These are phyloP conservation scores for Dissophora ornata DNA, from an alignment of 192 early-diverging fungal genomes.

Conservation along the genomic window DNA sequence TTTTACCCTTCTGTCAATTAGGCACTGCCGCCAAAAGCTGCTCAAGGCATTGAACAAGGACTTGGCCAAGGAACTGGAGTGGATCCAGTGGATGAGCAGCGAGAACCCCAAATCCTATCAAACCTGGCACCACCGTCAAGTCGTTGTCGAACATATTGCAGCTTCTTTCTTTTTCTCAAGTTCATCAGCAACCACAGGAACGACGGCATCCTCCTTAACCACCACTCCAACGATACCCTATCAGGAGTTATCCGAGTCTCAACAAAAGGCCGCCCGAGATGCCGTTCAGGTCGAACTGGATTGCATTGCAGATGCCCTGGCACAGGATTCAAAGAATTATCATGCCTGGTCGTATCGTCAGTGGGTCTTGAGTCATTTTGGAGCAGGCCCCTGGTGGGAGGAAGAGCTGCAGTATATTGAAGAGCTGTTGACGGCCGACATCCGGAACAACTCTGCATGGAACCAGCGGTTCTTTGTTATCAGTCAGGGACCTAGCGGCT, in stretches of 20 bases:
- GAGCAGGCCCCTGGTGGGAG: conserved; percentile 72
- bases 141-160: conserved; percentile 65
- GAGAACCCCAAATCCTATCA: conserved; percentile 95
- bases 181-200: conserved; percentile 28
- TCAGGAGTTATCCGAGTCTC: conserved; percentile 32
- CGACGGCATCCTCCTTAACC: neutral
- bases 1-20: too few species aligned
- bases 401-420: conserved; percentile 81
- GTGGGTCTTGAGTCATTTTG: conserved; percentile 85
- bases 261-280: conserved; percentile 46
- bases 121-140: conserved; percentile 92
- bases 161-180: conserved; percentile 3
- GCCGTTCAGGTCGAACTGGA: conserved; percentile 71
- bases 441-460: conserved; percentile 99
- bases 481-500: conserved; percentile 45
- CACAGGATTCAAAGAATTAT: conserved; percentile 95
- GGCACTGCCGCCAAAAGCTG: conserved; percentile 87
- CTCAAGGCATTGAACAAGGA: conserved; percentile 75
- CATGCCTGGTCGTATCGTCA: conserved; percentile 99
- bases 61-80: conserved; percentile 80
- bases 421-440: conserved; percentile 79
- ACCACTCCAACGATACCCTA: conserved; percentile 24
- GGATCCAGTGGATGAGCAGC: conserved; percentile 74
- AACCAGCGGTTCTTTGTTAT: conserved; percentile 93
- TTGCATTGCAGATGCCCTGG: conserved; percentile 78